Percentiles rank a stretch among this genome's conserved stretches.
Conservation (phyloP, 2,329 filamentous ascomycete genomes). For the Dothidotthia symphoricarpi region DNA sequence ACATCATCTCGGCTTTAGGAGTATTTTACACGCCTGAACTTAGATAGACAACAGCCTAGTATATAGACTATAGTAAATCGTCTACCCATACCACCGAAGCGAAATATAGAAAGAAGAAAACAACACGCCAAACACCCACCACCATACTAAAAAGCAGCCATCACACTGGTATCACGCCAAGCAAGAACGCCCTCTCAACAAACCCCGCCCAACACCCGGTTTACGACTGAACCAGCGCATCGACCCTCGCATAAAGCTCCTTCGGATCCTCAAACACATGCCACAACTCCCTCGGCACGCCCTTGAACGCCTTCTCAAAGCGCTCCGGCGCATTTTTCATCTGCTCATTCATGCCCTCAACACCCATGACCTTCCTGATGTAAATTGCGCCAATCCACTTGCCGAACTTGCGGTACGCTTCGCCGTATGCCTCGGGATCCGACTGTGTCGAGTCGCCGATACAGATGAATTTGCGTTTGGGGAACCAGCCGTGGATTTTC, state of each 20-base stretch:
- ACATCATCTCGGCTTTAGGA: too few relatives aligned
- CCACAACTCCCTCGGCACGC: slow-evolving; percentile 70
- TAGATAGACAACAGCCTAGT: too few relatives aligned
- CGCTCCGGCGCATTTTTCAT: slow-evolving; percentile 65
- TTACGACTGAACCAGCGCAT: slow-evolving; percentile 23
- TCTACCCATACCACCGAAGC: too few relatives aligned
- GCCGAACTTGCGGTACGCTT: slow-evolving; percentile 67
- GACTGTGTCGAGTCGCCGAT: slow-evolving; percentile 90
- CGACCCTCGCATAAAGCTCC: slow-evolving; percentile 55
- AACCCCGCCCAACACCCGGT: not conserved
- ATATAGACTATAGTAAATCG: too few relatives aligned
- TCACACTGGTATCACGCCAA: not conserved
- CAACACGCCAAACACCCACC: too few relatives aligned
- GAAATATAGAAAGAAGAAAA: too few relatives aligned
- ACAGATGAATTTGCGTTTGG: slow-evolving; percentile 73
- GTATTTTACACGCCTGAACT: too few relatives aligned
- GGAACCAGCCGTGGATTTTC: slow-evolving; percentile 77
- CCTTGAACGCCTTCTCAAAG: slow-evolving; percentile 80
- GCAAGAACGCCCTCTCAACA: not conserved
- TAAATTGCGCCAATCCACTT: slow-evolving; percentile 81
- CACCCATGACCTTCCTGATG: slow-evolving; percentile 78
- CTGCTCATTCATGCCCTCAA: slow-evolving; percentile 71
- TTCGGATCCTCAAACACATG: slow-evolving; percentile 75
- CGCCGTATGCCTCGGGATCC: slow-evolving; percentile 86
- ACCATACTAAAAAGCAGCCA: too few relatives aligned